Evolutionary conservation across 1,284 basidiomycete species (phyloP).

Genomic region (Ceratorhiza oryzae-sativae): DNA sequence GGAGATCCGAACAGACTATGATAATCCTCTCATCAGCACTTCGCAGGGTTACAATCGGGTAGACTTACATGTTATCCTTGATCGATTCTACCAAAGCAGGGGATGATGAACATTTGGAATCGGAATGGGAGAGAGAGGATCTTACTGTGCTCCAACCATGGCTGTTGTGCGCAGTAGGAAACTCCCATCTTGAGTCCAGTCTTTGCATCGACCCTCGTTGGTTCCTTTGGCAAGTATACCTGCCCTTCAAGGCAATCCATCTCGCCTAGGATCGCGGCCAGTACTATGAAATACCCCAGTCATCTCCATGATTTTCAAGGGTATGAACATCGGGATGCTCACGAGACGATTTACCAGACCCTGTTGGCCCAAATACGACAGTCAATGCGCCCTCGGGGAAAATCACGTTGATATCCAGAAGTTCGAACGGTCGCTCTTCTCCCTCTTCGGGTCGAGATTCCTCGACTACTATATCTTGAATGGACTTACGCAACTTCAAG

Average conservation of each 20-base stretch:
- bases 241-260: constrained; percentile 38
- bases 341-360: constrained; percentile 38
- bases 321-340: neutral
- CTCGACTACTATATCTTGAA: neutral
- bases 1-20: constrained; percentile 52
- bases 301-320: neutral
- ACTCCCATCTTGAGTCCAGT: constrained; percentile 29
- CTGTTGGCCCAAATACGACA: constrained; percentile 37
- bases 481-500: constrained; percentile 12
- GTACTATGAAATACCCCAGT: constrained; percentile 5
- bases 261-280: constrained; percentile 40
- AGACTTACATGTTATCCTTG: constrained; percentile 21
- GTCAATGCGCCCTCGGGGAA: constrained; percentile 28
- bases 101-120: too few relatives aligned
- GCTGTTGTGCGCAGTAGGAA: constrained; percentile 40
- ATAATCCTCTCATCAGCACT: neutral
- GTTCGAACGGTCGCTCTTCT: constrained; percentile 21
- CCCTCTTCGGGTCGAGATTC: neutral
- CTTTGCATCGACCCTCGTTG: constrained; percentile 11
- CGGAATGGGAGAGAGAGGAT: neutral
- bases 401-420: constrained; percentile 19
- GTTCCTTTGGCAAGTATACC: constrained; percentile 39
- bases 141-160: constrained; percentile 40
- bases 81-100: neutral
- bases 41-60: too few relatives aligned